Percentiles rank a stretch among this genome's conserved stretches.
Evolutionary conservation across 768 basidiomycete species (phyloP).

Genomic region (Naganishia vishniacii): DNA sequence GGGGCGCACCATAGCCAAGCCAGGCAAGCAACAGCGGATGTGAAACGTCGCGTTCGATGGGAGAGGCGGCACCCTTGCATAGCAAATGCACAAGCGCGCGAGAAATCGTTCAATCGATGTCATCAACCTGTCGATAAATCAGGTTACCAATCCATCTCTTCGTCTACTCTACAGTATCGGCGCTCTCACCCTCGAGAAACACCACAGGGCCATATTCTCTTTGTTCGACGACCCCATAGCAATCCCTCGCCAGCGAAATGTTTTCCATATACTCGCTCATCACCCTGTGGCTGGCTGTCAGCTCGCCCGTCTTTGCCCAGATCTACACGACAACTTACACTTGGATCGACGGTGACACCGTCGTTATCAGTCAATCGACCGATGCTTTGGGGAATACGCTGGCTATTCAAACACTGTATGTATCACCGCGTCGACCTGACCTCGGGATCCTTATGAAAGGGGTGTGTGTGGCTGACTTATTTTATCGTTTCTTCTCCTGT

Average conservation of each 20-base stretch:
- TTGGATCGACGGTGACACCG: constrained; percentile 25
- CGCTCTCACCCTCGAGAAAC: too few species aligned
- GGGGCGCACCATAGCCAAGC: too few species aligned
- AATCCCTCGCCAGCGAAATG: background rate
- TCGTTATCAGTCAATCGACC: constrained; percentile 25
- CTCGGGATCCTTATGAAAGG: background rate
- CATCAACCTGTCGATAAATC: background rate
- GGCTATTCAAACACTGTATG: constrained; percentile 25
- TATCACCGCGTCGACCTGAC: background rate
- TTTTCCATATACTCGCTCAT: constrained; percentile 8
- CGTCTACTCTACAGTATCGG: too few species aligned
- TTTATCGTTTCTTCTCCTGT: background rate
- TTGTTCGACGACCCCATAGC: background rate
- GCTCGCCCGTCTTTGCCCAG: constrained; percentile 4
- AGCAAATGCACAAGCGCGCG: constrained; percentile 8
- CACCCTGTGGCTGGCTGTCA: background rate
- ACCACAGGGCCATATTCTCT: too few species aligned
- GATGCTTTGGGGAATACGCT: constrained; percentile 24
- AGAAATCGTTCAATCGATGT: background rate
- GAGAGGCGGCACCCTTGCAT: background rate
- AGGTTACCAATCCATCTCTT: background rate
- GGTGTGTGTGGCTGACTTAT: background rate
- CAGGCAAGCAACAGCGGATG: too few species aligned
- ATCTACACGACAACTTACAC: constrained; percentile 2
- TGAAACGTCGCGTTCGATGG: background rate